These are phyloP conservation scores for Xylaria sp. DNA, from an alignment of 495 filamentous ascomycete species.

Conservation along the genomic window DNA sequence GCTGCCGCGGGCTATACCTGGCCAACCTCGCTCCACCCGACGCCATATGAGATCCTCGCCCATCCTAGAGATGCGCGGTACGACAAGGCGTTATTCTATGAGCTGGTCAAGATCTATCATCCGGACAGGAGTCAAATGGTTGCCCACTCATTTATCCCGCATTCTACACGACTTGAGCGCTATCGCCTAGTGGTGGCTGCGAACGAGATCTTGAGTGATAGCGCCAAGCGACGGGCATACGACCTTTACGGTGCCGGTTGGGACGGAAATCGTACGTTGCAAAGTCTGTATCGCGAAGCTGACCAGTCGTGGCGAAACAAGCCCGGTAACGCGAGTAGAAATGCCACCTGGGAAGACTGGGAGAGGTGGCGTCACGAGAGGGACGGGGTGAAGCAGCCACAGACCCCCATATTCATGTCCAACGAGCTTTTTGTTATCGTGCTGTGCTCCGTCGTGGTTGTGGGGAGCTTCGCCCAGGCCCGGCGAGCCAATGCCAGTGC, in stretches of 20 bases:
- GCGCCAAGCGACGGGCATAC: slow-evolving; percentile 77
- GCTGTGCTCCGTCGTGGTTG: slow-evolving; percentile 66
- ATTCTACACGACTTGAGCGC: slow-evolving; percentile 73
- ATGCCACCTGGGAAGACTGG: slow-evolving; percentile 99
- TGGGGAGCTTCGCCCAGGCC: slow-evolving; percentile 72
- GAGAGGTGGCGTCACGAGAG: slow-evolving; percentile 77
- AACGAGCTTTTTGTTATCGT: slow-evolving; percentile 77
- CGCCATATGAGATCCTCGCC: slow-evolving; percentile 90
- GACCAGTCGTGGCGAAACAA: slow-evolving; percentile 58
- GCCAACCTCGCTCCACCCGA: slow-evolving; percentile 61
- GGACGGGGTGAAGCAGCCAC: slow-evolving; percentile 50
- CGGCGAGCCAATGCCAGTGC: slow-evolving; percentile 67
- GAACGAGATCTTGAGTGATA: slow-evolving; percentile 89
- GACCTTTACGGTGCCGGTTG: slow-evolving; percentile 84
- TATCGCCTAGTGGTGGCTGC: slow-evolving; percentile 88
- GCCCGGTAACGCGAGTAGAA: slow-evolving; percentile 68
- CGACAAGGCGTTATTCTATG: slow-evolving; percentile 81
- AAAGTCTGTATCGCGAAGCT: slow-evolving; percentile 44
- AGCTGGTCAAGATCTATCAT: slow-evolving; percentile 94
- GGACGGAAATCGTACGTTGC: slow-evolving; percentile 55
- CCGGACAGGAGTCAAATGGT: slow-evolving; percentile 71
- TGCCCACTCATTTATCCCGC: slow-evolving; percentile 54
- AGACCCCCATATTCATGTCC: slow-evolving; percentile 70
- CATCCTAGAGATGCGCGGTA: slow-evolving; percentile 70
- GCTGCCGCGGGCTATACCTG: slow-evolving; percentile 49